Percentiles rank a stretch among this genome's conserved stretches.
Conservation (phyloP, 352 stramenopile species). For the Pythium aquatile region DNA sequence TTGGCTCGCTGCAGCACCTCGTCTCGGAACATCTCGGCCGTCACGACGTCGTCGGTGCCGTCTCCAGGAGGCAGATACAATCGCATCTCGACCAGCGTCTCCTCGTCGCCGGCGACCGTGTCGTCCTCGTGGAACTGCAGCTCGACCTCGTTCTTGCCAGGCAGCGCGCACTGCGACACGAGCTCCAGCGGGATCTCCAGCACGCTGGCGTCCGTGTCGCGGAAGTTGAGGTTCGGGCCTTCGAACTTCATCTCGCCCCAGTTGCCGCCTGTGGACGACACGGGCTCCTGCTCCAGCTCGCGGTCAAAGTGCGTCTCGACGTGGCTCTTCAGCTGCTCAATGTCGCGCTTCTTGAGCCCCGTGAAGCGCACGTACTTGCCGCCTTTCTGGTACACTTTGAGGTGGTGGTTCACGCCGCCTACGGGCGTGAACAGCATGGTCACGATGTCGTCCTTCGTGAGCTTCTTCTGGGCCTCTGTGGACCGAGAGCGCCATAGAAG, state of each 20-base stretch:
- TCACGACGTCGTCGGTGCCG: constrained; percentile 50
- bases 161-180: constrained; percentile 90
- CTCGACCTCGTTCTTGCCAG: constrained; percentile 98
- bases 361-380: constrained; percentile 87
- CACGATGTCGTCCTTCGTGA: constrained; percentile 83
- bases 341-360: constrained; percentile 64
- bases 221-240: constrained; percentile 83
- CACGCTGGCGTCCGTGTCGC: constrained; percentile 55
- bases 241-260: constrained; percentile 95
- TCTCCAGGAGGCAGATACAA: constrained; percentile 93
- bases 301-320: constrained; percentile 86
- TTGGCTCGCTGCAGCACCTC: constrained; percentile 85
- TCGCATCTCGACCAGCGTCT: constrained; percentile 94
- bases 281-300: constrained; percentile 88
- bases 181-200: constrained; percentile 76
- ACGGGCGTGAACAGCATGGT: constrained; percentile 83
- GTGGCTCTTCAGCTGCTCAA: constrained; percentile 60
- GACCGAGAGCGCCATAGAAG: constrained; percentile 73
- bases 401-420: constrained; percentile 75
- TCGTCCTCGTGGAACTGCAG: constrained; percentile 99
- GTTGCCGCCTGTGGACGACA: constrained; percentile 88
- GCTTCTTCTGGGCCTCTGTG: constrained; percentile 85
- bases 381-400: constrained; percentile 85
- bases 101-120: constrained; percentile 92
- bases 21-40: constrained; percentile 75